Percentiles rank a stretch among this genome's conserved stretches.
These are phyloP conservation scores for Hysterium pulicare DNA, from an alignment of 2,329 filamentous ascomycete genomes.

Conservation along the genomic window DNA sequence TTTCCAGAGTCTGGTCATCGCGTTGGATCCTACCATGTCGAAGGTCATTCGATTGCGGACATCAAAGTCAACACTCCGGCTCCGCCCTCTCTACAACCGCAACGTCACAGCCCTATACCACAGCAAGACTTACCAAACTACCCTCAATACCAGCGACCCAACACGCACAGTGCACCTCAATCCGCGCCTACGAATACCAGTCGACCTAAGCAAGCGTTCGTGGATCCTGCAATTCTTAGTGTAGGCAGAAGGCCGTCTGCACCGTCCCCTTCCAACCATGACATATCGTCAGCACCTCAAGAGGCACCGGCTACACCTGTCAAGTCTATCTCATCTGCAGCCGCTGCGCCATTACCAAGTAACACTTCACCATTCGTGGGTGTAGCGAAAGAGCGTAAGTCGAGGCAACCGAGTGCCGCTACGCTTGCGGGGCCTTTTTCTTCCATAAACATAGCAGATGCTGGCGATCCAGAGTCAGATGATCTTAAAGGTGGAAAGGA, in stretches of 20 bases:
- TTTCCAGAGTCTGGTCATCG: slow-evolving; percentile 53
- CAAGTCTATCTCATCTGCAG: slow-evolving; percentile 36
- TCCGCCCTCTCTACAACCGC: slow-evolving; percentile 5
- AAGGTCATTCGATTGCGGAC: slow-evolving; percentile 58
- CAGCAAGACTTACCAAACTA: slow-evolving; percentile 12
- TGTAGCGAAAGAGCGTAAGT: slow-evolving; percentile 23
- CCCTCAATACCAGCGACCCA: slow-evolving; percentile 11
- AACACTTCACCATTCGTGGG: slow-evolving; percentile 39
- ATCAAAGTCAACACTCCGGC: slow-evolving; percentile 48
- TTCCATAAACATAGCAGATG: slow-evolving; percentile 38
- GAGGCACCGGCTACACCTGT: slow-evolving; percentile 44
- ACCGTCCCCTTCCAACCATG: slow-evolving; percentile 16
- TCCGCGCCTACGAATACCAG: slow-evolving; percentile 19
- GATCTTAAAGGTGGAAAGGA: slow-evolving; percentile 26
- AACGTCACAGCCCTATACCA: slow-evolving; percentile 2
- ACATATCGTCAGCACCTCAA: slow-evolving; percentile 13
- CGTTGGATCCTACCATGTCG: slow-evolving; percentile 53
- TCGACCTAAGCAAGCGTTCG: slow-evolving; percentile 50
- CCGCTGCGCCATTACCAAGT: slow-evolving; percentile 32
- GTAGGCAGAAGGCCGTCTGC: slow-evolving; percentile 44
- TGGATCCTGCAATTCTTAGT: slow-evolving; percentile 82
- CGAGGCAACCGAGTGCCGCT: slow-evolving; percentile 35
- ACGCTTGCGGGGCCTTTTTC: slow-evolving; percentile 40
- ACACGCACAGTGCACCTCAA: slow-evolving; percentile 12
- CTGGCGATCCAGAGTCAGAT: slow-evolving; percentile 35